Evolutionary conservation across 306 rosid genomes (phyloP), one percentile per base, ranked within the genome.

Genomic region (Rosa chinensis): DNA sequence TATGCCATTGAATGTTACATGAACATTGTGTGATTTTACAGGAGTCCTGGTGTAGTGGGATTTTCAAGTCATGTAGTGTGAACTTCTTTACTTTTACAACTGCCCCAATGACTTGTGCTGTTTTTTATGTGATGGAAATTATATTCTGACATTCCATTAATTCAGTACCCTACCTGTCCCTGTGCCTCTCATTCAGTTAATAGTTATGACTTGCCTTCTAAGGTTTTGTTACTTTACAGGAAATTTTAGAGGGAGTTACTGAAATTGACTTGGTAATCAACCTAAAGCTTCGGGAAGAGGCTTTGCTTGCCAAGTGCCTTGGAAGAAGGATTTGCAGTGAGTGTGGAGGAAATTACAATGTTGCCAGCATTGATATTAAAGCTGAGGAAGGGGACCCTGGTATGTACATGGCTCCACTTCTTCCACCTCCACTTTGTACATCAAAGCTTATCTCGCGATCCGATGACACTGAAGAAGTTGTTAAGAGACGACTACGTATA

Each of bases 251-350:
- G 76, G 84, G 84, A 43, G 90, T 87, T 25, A 87, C 88, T 5
- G 86, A 84, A 14, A 82, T 87, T 48, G 90, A 84, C 79, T 70
- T 84, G 78, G 90, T 87, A 78, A 42, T 87, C 73, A 87, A 87
- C 83, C 82, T 87, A 73, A 87, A 82, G 75, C 86, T 87, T 58
- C 75, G 83, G 18, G 90, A 87, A 84, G 90, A 87, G 73, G 90
- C 86, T 67, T 75, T 87, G 73, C 82, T 87, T 48, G 86, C 84
- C 18, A 87, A 84, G 81, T 87, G 90, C 81, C 82, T 87, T 5
- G 90, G 90, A 64, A 79, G 90, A 80, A 81, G 90, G 79, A 79
- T 73, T 37, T 87, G 90, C 61, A 82, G 86, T 12, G 82, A 87
- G 67, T 87, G 90, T 62, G 85, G 87, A 61, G 86, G 88, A 62